Base-by-base conservation (phyloP, 495 filamentous ascomycete genomes). In the Podospora comata region DNA sequence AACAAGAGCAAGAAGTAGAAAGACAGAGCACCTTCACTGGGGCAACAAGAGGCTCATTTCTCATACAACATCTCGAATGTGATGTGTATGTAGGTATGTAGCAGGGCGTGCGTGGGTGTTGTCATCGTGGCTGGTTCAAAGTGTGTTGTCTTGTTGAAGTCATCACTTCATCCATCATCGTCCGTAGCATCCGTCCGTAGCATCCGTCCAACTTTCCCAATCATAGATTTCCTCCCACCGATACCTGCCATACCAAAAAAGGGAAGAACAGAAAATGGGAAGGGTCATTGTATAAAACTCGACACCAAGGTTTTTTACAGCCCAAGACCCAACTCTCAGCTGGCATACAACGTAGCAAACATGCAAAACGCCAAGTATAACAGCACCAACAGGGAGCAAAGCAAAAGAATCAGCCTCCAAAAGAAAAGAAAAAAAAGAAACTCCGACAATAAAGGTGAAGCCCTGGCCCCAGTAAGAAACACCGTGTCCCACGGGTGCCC, bases 91-190 rank as follows among this genome's bases (percentile, higher is more conserved):
- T 48, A 11, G 15, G 39, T 48, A 9, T 18, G 7, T 48, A 11
- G 15, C 15, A 48, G 13, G 39, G 39, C 13, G 7, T 16, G 39
- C 39, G 39, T 48, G 39, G 39, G 55, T 58, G 55, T 58, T 58
- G 55, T 58, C 55, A 58, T 48, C 5, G 13, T 48, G 39, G 9
- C 39, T 48, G 39, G 39, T 48, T 48, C 39, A 58, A 58, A 20
- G 55, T 60, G 2, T 32, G 62, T 20, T 55, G 62, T 65, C 56
- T 54, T 26, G 59, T 56, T 30, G 54, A 60, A 65, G 62, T 72
- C 72, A 68, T 74, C 54, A 67, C 67, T 69, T 71, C 64, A 65
- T 69, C 61, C 64, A 69, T 67, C 53, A 57, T 60, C 30, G 55
- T 58, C 55, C 55, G 6, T 58, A 58, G 23, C 65, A 67, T 32